Conservation (phyloP, 306 rosid genomes). For the Fragaria iinumae region DNA sequence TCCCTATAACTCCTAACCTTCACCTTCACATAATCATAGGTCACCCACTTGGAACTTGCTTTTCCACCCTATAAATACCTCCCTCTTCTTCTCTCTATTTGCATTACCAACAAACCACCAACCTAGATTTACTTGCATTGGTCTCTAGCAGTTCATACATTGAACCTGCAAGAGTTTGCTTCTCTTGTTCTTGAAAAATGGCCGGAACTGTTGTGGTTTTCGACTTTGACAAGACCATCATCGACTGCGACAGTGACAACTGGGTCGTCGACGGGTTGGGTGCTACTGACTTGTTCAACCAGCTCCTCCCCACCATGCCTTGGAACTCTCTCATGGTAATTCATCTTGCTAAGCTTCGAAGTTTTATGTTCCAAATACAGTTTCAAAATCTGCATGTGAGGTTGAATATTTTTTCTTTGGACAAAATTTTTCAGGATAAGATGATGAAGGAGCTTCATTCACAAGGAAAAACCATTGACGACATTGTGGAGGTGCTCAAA, state of each 20-base stretch:
- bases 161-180: background rate
- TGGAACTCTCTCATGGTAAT: slow-evolving; percentile 87
- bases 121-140: background rate
- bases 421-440: slow-evolving; percentile 47
- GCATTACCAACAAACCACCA: slow-evolving; percentile 6
- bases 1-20: background rate
- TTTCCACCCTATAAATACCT: slow-evolving; percentile 43
- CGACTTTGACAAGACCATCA: slow-evolving; percentile 80
- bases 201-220: slow-evolving; percentile 56
- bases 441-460: slow-evolving; percentile 73
- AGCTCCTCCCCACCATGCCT: slow-evolving; percentile 73
- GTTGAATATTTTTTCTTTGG: background rate
- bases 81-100: background rate
- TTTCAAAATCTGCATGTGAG: background rate
- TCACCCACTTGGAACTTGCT: background rate
- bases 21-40: background rate
- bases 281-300: slow-evolving; percentile 58
- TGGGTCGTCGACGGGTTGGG: slow-evolving; percentile 76
- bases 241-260: slow-evolving; percentile 75
- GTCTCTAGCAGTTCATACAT: background rate
- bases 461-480: slow-evolving; percentile 51
- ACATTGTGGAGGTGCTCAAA: slow-evolving; percentile 45
- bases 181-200: slow-evolving; percentile 25
- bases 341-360: background rate
- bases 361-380: background rate